Evolutionary conservation across 768 basidiomycete species (phyloP).

Genomic region (Boletellus ananiceps): DNA sequence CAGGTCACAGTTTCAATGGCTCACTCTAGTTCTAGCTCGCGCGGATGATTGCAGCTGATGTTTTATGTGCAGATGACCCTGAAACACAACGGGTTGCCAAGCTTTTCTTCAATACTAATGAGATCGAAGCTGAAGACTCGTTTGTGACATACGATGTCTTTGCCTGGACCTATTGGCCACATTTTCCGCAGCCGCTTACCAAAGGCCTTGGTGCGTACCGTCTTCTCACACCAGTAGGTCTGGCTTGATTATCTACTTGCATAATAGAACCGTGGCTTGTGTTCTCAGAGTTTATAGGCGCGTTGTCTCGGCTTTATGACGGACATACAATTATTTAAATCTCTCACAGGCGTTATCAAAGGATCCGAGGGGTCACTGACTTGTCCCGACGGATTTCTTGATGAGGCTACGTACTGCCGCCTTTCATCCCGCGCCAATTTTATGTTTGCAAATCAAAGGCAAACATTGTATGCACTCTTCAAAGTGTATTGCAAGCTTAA

Average conservation of each 20-base stretch:
- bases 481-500: constrained; percentile 47
- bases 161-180: constrained; percentile 52
- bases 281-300: constrained; percentile 63
- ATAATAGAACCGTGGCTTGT: constrained; percentile 54
- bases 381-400: constrained; percentile 37
- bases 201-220: constrained; percentile 47
- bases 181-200: constrained; percentile 46
- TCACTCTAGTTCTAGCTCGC: constrained; percentile 16
- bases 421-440: constrained; percentile 51
- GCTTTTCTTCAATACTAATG: constrained; percentile 13
- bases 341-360: constrained; percentile 49
- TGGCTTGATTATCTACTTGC: neutral
- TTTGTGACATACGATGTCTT: constrained; percentile 48
- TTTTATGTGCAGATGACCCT: constrained; percentile 7
- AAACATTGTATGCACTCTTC: constrained; percentile 50
- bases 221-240: neutral
- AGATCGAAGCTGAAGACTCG: constrained; percentile 16
- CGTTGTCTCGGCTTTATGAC: constrained; percentile 3
- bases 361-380: constrained; percentile 56
- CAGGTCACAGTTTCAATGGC: neutral
- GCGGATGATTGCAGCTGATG: constrained; percentile 25
- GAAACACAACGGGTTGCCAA: constrained; percentile 5
- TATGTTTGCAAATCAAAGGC: constrained; percentile 49
- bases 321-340: neutral
- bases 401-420: constrained; percentile 39